Percentiles rank a stretch among this genome's conserved stretches.
Conservation (phyloP, 768 basidiomycete species). For the Boletus pseudo-olivaceus region DNA sequence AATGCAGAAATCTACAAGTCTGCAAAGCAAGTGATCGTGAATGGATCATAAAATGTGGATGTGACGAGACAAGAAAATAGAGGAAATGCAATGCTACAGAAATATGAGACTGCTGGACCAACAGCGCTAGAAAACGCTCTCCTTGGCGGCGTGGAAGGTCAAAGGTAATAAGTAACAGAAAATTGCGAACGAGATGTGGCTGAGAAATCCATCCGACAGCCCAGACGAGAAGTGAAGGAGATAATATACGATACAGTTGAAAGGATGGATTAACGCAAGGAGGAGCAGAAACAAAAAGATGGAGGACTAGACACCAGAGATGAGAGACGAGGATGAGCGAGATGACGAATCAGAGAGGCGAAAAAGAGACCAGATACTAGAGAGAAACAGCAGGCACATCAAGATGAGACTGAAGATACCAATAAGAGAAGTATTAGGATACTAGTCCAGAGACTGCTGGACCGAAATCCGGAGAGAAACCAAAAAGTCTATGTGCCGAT, state of each 20-base stretch:
- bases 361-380: conserved; percentile 15
- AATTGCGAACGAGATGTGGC: conserved; percentile 20
- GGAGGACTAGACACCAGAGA: conserved; percentile 11
- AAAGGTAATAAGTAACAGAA: conserved; percentile 34
- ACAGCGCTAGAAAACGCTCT: conserved; percentile 30
- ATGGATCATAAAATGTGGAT: conserved; percentile 13
- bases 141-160: conserved; percentile 35
- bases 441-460: conserved; percentile 27
- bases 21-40: conserved; percentile 16
- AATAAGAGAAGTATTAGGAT: conserved; percentile 35
- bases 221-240: conserved; percentile 22
- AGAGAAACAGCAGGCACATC: conserved; percentile 17
- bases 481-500: conserved; percentile 21
- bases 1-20: conserved; percentile 34
- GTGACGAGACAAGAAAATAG: conserved; percentile 11
- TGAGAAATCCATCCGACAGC: conserved; percentile 33
- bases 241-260: conserved; percentile 32
- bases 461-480: conserved; percentile 24
- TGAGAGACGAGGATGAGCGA: conserved; percentile 12
- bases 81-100: conserved; percentile 37
- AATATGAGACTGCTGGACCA: conserved; percentile 26
- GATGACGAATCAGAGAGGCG: conserved; percentile 5
- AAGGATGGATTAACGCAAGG: conserved; percentile 30
- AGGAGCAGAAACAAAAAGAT: conserved; percentile 25
- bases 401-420: conserved; percentile 30